Evolutionary conservation across 768 basidiomycete species (phyloP).

Genomic region (Agaricus sinodeliciosus): DNA sequence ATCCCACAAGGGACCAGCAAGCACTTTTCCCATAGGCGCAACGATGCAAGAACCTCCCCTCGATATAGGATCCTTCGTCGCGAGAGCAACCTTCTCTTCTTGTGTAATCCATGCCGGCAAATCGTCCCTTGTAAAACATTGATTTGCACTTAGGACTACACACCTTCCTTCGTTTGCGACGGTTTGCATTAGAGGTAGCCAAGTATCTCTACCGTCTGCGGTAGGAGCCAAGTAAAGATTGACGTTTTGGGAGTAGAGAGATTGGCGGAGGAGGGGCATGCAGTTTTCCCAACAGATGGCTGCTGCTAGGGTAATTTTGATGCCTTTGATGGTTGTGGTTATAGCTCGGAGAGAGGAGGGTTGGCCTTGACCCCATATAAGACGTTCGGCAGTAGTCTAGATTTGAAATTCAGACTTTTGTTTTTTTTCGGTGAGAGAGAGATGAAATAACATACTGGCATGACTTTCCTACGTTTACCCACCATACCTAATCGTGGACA

Average conservation of each 20-base stretch:
- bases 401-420: neutral
- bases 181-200: conserved; percentile 54
- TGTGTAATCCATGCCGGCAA: conserved; percentile 40
- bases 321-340: conserved; percentile 8
- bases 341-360: conserved; percentile 46
- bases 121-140: conserved; percentile 49
- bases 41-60: conserved; percentile 59
- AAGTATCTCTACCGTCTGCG: conserved; percentile 50
- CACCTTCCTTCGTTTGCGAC: conserved; percentile 65
- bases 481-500: conserved; percentile 44
- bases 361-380: conserved; percentile 60
- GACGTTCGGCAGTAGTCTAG: conserved; percentile 45
- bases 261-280: conserved; percentile 61
- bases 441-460: conserved; percentile 26
- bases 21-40: conserved; percentile 46
- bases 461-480: conserved; percentile 59
- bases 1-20: conserved; percentile 52
- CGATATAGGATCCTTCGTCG: conserved; percentile 43
- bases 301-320: conserved; percentile 43
- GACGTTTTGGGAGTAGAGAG: conserved; percentile 53
- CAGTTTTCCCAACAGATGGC: conserved; percentile 67
- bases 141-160: conserved; percentile 60
- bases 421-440: no score
- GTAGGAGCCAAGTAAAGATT: conserved; percentile 64
- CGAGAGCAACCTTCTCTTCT: conserved; percentile 25